Evolutionary conservation across 2,329 filamentous ascomycete species (phyloP), one percentile per base, ranked within the genome.

Genomic region (Cadophora sp.): DNA sequence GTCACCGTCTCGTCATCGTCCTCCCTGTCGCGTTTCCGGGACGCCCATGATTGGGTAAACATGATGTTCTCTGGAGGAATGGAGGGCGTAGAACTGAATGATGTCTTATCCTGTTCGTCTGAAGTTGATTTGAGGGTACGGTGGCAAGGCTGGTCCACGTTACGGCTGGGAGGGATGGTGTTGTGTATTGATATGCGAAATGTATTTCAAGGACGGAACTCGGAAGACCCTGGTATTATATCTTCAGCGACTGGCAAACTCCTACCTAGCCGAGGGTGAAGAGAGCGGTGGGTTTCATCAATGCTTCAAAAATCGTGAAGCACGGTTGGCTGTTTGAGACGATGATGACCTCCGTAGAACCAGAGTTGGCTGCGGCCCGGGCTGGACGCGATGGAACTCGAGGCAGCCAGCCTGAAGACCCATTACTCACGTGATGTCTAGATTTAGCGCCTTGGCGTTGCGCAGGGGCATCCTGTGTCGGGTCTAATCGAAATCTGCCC

Each of bases 11-110:
- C 72, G n/a, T 75, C 75, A 4, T 75, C 73, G 33, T 76, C 72
- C 6, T 76, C 71, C 51, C 75, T 69, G 14, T 66, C 68, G 33
- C 75, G 73, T 68, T 78, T 77, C 59, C 71, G 68, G 48, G 22
- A 67, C 9, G 63, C 51, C 68, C 68, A 73, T 18, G 67, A 58
- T 24, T 72, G 67, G 8, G 68, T 30, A 63, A 73, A 73, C 73
- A 73, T 72, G 30, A 62, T 67, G 66, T n/a, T 50, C 20, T 51
- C 20, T 48, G 20, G 22, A 11, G 33, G 62, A 63, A 63, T 59
- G 20, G 59, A 20, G 6, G 51, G 39, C 50, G 16, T 4, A 27
- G 51, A 16, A 43, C 66, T 62, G 41, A 30, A 48, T 43, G 43
- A 51, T 50, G 22, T 47, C 63, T 61, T 67, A 27, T 66, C 43